A percentile compares a stretch with the other conserved stretches of the same genome.
These are phyloP conservation scores for Hymenotorrendiella dingleyae DNA, from an alignment of 2,329 filamentous ascomycete genomes.

Conservation along the genomic window DNA sequence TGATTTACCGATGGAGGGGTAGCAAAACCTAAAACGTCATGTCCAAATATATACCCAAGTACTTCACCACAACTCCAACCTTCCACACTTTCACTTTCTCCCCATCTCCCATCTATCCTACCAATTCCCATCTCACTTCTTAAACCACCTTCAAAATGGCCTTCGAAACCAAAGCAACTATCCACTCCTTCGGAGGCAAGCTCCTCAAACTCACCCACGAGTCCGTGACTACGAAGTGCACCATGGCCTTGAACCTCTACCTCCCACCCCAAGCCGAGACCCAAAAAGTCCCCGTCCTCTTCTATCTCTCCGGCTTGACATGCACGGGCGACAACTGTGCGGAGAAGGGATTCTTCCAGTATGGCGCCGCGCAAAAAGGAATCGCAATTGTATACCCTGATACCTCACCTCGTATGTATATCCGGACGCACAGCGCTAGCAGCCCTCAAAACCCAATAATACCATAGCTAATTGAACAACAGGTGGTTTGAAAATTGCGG, in stretches of 20 bases:
- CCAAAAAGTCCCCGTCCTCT: conserved; percentile 70
- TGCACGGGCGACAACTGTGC: conserved; percentile 86
- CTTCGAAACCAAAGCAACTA: conserved; percentile 84
- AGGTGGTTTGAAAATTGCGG: conserved; percentile 71
- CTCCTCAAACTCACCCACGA: conserved; percentile 90
- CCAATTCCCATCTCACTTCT: background rate
- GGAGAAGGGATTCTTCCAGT: conserved; percentile 87
- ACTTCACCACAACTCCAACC: conserved; percentile 1
- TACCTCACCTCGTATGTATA: conserved; percentile 71
- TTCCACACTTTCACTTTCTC: too few relatives aligned
- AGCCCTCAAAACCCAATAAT: conserved; percentile 1
- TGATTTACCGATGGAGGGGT: conserved; percentile 22
- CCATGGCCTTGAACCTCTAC: conserved; percentile 92
- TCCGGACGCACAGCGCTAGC: conserved; percentile 1
- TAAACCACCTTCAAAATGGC: conserved; percentile 50
- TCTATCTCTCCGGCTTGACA: conserved; percentile 91
- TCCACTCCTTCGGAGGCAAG: conserved; percentile 88
- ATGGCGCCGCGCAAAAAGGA: conserved; percentile 68
- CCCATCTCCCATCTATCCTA: too few relatives aligned
- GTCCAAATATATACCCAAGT: conserved; percentile 2
- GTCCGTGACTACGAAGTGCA: conserved; percentile 70
- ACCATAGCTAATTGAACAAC: too few relatives aligned
- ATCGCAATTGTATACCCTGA: conserved; percentile 95
- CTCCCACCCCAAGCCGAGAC: conserved; percentile 64
- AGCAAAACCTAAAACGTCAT: conserved; percentile 24